Conservation (phyloP, 768 basidiomycete genomes). For the Kondoa malvinella region DNA sequence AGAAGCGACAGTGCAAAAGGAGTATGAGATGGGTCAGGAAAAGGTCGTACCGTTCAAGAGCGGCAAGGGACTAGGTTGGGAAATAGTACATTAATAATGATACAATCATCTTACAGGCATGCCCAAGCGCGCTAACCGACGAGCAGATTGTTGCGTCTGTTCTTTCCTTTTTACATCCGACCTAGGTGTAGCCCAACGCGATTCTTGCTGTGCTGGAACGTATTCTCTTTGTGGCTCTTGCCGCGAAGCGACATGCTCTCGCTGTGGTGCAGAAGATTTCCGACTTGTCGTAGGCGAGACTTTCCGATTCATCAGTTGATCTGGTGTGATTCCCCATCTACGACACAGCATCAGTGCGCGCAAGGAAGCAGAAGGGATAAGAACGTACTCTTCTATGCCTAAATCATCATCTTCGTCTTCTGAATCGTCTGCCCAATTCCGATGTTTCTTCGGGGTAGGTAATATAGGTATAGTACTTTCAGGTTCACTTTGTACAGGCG, state of each 20-base stretch:
- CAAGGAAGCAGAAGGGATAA: not conserved
- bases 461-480: not conserved
- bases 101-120: not conserved
- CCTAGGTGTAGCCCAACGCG: not conserved
- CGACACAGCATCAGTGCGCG: not conserved
- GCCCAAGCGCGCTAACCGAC: not conserved
- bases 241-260: not conserved
- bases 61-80: conserved; percentile 62
- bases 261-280: not conserved
- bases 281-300: not conserved
- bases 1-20: conserved; percentile 26
- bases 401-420: not conserved
- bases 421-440: not conserved
- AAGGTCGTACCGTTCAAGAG: conserved; percentile 72
- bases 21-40: conserved; percentile 34
- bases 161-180: not conserved
- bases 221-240: not conserved
- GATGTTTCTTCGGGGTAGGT: not conserved
- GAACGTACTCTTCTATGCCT: not conserved
- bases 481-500: too few species aligned
- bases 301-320: not conserved
- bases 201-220: not conserved
- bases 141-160: not conserved
- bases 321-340: not conserved
- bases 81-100: conserved; percentile 18